Evolutionary conservation across 1,284 basidiomycete species (phyloP).

Genomic region (Puccinia coronata): DNA sequence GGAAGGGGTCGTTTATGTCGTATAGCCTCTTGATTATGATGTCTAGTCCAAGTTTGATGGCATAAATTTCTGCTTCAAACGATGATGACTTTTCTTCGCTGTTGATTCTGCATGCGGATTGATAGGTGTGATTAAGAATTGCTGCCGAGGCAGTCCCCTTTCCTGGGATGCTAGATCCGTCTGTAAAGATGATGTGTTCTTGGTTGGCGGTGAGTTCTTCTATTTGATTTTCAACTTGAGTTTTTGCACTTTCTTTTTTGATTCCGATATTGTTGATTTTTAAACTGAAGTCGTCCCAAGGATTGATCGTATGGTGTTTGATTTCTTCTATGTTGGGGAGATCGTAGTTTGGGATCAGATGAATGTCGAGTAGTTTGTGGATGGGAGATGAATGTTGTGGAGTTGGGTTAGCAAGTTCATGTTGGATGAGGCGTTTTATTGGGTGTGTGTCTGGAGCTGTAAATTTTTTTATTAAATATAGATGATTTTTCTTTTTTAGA

Average conservation of each 20-base stretch:
- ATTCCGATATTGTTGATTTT: neutral
- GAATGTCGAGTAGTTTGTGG: neutral
- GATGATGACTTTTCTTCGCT: neutral
- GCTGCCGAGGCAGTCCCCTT: neutral
- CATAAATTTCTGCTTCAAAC: neutral
- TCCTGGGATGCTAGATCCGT: neutral
- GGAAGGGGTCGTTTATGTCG: no score
- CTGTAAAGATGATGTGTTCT: neutral
- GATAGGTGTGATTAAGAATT: neutral
- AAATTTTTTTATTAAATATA: neutral
- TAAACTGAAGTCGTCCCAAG: neutral
- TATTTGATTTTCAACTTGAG: neutral
- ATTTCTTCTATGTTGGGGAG: neutral
- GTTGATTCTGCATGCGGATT: neutral
- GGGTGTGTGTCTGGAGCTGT: neutral
- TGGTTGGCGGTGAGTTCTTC: no score
- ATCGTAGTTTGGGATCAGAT: neutral
- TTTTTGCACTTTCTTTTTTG: neutral
- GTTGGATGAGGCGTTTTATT: neutral
- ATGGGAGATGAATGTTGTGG: neutral
- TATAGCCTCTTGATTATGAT: neutral
- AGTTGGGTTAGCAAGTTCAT: neutral
- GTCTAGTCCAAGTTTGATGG: neutral
- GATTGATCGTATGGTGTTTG: neutral
- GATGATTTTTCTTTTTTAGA: slow-evolving; percentile 5